These are phyloP conservation scores for Penicillium manginii DNA, from an alignment of 495 filamentous ascomycete genomes.

Conservation along the genomic window DNA sequence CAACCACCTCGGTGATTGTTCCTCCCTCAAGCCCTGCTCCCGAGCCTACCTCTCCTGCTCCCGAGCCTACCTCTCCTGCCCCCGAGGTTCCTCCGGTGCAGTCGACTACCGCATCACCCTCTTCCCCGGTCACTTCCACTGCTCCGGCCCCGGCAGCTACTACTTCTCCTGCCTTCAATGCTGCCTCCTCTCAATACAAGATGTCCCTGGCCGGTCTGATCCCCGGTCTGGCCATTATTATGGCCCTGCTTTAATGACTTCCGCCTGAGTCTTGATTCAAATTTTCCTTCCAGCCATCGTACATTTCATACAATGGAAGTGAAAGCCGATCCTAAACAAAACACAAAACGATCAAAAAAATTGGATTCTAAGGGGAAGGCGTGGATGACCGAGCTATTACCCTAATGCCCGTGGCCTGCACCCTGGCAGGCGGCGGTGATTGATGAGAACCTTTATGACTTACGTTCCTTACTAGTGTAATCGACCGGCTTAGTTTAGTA, in stretches of 20 bases:
- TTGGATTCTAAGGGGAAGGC: constrained; percentile 12
- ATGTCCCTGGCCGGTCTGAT: constrained; percentile 24
- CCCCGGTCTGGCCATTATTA: constrained; percentile 22
- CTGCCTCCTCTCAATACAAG: constrained; percentile 27
- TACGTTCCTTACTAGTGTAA: constrained; percentile 16
- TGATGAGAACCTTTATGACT: constrained; percentile 15
- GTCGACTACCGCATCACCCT: neutral
- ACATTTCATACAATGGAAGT: neutral
- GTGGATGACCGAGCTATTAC: constrained; percentile 7
- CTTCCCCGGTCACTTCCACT: neutral
- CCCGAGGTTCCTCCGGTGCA: constrained; percentile 12
- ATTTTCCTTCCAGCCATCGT: neutral
- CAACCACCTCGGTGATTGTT: constrained; percentile 3
- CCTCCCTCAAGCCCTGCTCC: constrained; percentile 9
- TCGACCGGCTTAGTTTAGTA: constrained; percentile 12
- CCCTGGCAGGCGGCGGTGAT: constrained; percentile 14
- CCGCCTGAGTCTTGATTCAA: neutral
- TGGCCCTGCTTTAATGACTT: constrained; percentile 23
- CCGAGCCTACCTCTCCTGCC: constrained; percentile 9
- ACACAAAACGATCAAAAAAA: constrained; percentile 14
- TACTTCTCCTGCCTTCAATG: constrained; percentile 24
- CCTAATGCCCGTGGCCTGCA: constrained; percentile 11
- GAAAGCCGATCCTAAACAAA: neutral
- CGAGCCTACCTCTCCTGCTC: constrained; percentile 8
- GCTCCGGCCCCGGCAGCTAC: constrained; percentile 11